Conservation (phyloP, 805 yeast species). For the Candida railenensis region DNA sequence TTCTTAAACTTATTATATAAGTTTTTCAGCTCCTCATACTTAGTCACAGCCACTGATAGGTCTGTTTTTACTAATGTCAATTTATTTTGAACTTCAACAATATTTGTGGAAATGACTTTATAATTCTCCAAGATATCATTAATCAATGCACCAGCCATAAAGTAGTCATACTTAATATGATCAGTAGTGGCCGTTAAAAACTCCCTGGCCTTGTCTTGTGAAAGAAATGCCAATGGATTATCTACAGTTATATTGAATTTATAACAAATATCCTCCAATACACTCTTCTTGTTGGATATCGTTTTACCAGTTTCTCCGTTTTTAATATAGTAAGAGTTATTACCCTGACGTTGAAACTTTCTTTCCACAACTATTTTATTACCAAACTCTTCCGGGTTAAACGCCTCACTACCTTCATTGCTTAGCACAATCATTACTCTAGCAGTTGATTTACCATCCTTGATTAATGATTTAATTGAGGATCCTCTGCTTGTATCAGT, state of each 20-base stretch:
- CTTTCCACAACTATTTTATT: constrained; percentile 68
- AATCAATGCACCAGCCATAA: constrained; percentile 77
- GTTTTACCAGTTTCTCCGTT: constrained; percentile 46
- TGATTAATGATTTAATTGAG: constrained; percentile 65
- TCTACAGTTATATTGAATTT: constrained; percentile 76
- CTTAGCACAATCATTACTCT: constrained; percentile 62
- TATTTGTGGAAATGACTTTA: constrained; percentile 26
- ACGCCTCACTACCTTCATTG: constrained; percentile 68
- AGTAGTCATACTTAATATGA: constrained; percentile 66
- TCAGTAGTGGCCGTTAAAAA: constrained; percentile 79
- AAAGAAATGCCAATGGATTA: constrained; percentile 88
- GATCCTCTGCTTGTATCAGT: constrained; percentile 83
- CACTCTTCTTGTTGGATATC: constrained; percentile 60
- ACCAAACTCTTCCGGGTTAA: constrained; percentile 66
- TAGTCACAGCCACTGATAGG: constrained; percentile 22
- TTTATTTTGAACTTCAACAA: constrained; percentile 27
- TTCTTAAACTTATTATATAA: constrained; percentile 33
- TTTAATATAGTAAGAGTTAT: constrained; percentile 53
- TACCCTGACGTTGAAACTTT: constrained; percentile 52
- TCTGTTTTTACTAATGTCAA: constrained; percentile 24
- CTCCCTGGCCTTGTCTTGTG: constrained; percentile 92
- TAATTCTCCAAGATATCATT: constrained; percentile 63
- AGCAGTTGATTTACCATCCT: constrained; percentile 73
- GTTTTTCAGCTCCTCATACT: constrained; percentile 26
- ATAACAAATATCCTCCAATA: constrained; percentile 65